Percentiles rank a stretch among this genome's conserved stretches.
phyloP scores from a whole-genome alignment of 129 eudicot genomes.

The Oenanthe sinensis region DNA sequence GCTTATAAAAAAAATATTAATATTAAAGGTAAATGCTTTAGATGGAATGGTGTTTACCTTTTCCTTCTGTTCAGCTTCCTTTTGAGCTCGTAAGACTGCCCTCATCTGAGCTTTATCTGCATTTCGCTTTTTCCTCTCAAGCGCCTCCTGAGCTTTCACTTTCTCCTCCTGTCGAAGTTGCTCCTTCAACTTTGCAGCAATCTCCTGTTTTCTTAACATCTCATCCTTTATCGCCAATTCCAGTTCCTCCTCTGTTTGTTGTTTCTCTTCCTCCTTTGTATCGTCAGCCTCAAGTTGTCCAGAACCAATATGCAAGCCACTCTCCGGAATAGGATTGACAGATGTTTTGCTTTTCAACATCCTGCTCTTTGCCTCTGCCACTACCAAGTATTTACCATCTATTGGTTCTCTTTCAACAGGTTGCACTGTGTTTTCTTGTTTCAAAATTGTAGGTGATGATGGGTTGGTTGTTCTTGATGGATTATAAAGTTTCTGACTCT shows the following conservation, averaged over 20 bases:
- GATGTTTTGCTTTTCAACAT: conserved; percentile 17
- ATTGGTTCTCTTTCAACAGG: conserved; percentile 2
- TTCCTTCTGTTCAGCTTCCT: conserved; percentile 76
- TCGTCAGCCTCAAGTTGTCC: conserved; percentile 12
- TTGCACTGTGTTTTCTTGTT: conserved; percentile 22
- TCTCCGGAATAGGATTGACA: conserved; percentile 13
- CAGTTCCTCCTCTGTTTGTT: conserved; percentile 33
- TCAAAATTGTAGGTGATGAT: conserved; percentile 5
- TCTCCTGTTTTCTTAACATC: conserved; percentile 42
- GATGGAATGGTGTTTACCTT: conserved; percentile 30
- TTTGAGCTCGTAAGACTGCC: conserved; percentile 71
- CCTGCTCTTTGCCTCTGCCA: conserved; percentile 30
- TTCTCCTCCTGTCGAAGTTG: conserved; percentile 67
- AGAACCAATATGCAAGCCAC: conserved; percentile 22
- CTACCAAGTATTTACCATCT: conserved; percentile 21
- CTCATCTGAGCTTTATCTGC: conserved; percentile 75
- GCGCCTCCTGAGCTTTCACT: conserved; percentile 79
- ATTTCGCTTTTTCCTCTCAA: conserved; percentile 68
- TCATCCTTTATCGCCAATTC: conserved; percentile 60
- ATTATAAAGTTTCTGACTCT: conserved; percentile 18
- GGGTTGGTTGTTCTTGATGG: conserved; percentile 24
- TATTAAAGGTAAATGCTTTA: background rate
- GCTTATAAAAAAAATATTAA: background rate
- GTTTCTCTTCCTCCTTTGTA: conserved; percentile 33
- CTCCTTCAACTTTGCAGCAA: conserved; percentile 65